Evolutionary conservation across 495 filamentous ascomycete genomes (phyloP).

Genomic region (Aspergillus bertholletiae): DNA sequence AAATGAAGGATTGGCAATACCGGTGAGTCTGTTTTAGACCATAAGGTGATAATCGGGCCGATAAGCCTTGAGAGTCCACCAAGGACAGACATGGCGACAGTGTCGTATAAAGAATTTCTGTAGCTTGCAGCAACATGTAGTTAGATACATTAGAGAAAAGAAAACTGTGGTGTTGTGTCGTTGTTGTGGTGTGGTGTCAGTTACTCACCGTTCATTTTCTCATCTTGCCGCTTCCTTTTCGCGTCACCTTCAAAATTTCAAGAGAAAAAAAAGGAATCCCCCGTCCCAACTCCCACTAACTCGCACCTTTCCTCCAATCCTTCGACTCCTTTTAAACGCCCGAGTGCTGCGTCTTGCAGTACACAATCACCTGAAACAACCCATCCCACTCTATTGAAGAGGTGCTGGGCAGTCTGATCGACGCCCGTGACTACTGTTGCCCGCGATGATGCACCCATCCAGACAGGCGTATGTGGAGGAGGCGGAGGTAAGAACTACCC

Average conservation of each 20-base stretch:
- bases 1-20: not conserved
- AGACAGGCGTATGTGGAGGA: constrained; percentile 97
- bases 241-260: not conserved
- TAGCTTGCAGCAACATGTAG: not conserved
- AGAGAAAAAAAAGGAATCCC: not conserved
- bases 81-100: not conserved
- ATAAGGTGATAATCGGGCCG: not conserved
- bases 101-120: not conserved
- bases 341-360: not conserved
- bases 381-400: not conserved
- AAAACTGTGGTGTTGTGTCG: not conserved
- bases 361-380: not conserved
- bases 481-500: constrained; percentile 58
- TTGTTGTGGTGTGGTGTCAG: not conserved
- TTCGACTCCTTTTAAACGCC: not conserved
- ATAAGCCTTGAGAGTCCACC: too few species aligned
- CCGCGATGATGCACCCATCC: constrained; percentile 81
- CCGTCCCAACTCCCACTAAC: not conserved
- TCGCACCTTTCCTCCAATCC: not conserved
- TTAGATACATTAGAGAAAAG: not conserved
- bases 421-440: not conserved
- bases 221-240: not conserved
- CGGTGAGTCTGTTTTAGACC: not conserved
- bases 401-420: not conserved
- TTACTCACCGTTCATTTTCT: not conserved